These are phyloP conservation scores for Cucurbita ficifolia DNA, from an alignment of 306 rosid genomes.

Conservation along the genomic window DNA sequence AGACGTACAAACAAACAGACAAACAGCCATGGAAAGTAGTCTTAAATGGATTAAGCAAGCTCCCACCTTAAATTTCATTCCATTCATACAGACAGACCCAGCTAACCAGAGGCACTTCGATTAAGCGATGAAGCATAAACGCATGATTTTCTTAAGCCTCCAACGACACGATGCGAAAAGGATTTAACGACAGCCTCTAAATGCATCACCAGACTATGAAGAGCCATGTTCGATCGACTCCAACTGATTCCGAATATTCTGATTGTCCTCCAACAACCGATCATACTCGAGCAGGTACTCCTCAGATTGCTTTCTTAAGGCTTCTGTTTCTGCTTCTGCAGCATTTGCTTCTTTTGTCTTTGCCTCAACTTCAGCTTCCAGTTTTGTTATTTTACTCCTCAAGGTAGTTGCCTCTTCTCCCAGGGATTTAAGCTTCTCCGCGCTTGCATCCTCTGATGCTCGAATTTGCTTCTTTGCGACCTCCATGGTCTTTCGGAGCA, in stretches of 20 bases:
- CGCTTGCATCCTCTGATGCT: conserved; percentile 40
- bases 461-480: conserved; percentile 80
- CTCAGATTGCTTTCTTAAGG: conserved; percentile 76
- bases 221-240: conserved; percentile 40
- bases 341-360: conserved; percentile 35
- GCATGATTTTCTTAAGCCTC: background rate
- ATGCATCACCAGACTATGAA: conserved; percentile 23
- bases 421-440: conserved; percentile 42
- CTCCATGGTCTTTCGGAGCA: conserved; percentile 82
- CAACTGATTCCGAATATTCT: conserved; percentile 61
- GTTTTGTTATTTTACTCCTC: conserved; percentile 32
- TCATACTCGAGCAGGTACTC: conserved; percentile 78
- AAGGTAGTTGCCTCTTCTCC: conserved; percentile 37
- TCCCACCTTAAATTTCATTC: background rate
- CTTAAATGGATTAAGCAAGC: conserved; percentile 3
- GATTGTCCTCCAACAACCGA: conserved; percentile 71
- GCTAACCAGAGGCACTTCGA: background rate
- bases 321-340: conserved; percentile 53
- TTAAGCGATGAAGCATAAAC: background rate
- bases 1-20: background rate
- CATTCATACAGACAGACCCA: background rate
- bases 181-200: background rate
- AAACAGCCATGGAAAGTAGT: background rate
- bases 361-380: conserved; percentile 50
- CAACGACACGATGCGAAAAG: background rate